Evolutionary conservation across 108 stramenopile genomes (phyloP).

Genomic region (Pseudonitzschia delicatissima): DNA sequence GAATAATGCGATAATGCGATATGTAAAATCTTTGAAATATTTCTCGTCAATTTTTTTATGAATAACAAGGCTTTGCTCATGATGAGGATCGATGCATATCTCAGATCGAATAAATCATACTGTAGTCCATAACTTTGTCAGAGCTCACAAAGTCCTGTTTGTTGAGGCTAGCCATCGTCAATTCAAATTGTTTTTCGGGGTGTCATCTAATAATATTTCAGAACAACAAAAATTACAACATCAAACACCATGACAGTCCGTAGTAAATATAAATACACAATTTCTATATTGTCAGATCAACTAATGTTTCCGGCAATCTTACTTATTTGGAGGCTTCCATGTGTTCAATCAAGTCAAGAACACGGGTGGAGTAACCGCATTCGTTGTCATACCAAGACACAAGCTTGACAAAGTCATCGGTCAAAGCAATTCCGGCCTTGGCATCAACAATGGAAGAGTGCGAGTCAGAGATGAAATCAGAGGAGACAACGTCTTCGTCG

Average conservation of each 20-base stretch:
- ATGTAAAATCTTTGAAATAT: background rate
- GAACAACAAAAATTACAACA: background rate
- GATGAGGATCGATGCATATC: no score
- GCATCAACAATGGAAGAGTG: slow-evolving; percentile 96
- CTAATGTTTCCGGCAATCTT: background rate
- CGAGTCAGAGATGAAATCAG: slow-evolving; percentile 92
- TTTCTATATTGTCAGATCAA: slow-evolving; percentile 6
- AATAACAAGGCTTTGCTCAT: no score
- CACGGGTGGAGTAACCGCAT: slow-evolving; percentile 90
- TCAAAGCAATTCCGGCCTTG: slow-evolving; percentile 97
- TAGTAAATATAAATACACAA: background rate
- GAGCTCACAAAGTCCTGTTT: no score
- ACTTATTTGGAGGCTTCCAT: slow-evolving; percentile 67
- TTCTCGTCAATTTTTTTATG: no score
- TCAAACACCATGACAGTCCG: background rate
- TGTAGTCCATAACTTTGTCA: no score
- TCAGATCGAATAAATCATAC: no score
- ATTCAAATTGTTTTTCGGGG: background rate
- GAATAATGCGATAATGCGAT: background rate
- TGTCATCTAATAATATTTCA: background rate
- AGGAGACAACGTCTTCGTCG: slow-evolving; percentile 92
- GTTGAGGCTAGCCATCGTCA: no score
- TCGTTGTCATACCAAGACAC: slow-evolving; percentile 99
- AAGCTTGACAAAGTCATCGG: slow-evolving; percentile 98
- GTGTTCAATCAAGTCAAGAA: slow-evolving; percentile 93